Conservation (phyloP, 2,329 filamentous ascomycete genomes). For the Calonectria leucothoes region DNA sequence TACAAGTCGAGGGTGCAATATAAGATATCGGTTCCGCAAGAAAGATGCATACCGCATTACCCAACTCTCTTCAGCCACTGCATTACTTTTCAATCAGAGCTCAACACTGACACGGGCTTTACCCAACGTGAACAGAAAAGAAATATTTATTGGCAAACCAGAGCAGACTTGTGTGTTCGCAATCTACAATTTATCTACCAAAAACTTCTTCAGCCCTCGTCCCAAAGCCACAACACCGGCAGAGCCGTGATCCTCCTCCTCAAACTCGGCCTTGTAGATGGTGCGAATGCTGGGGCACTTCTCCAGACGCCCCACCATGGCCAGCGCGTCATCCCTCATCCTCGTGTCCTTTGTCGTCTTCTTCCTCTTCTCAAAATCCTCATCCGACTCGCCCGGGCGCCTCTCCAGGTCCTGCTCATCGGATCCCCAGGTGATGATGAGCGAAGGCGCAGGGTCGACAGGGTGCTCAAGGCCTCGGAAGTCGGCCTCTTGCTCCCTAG, state of each 20-base stretch:
- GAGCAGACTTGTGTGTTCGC: not conserved
- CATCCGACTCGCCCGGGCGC: slow-evolving; percentile 42
- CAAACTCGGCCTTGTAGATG: not conserved
- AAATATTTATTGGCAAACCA: not conserved
- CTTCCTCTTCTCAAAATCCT: slow-evolving; percentile 44
- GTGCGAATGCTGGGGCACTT: not conserved
- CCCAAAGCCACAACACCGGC: not conserved
- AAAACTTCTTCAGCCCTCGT: slow-evolving; percentile 1
- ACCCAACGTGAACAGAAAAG: too few species aligned
- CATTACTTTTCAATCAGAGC: too few species aligned
- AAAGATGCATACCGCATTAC: too few species aligned
- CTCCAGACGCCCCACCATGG: not conserved
- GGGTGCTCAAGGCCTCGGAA: slow-evolving; percentile 37
- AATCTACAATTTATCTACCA: not conserved
- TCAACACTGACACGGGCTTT: too few species aligned
- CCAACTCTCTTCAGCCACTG: too few species aligned
- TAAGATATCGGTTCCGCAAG: too few species aligned
- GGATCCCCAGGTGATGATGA: slow-evolving; percentile 48
- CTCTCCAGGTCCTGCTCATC: slow-evolving; percentile 45
- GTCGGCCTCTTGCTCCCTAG: slow-evolving; percentile 43
- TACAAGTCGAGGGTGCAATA: too few species aligned
- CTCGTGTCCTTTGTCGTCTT: not conserved
- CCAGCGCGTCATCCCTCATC: not conserved
- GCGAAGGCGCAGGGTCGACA: slow-evolving; percentile 38
- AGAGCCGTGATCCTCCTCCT: not conserved